A percentile compares a stretch with the other conserved stretches of the same genome.
phyloP scores from a whole-genome alignment of 2,329 filamentous ascomycete species.

The Claviceps arundinis region DNA sequence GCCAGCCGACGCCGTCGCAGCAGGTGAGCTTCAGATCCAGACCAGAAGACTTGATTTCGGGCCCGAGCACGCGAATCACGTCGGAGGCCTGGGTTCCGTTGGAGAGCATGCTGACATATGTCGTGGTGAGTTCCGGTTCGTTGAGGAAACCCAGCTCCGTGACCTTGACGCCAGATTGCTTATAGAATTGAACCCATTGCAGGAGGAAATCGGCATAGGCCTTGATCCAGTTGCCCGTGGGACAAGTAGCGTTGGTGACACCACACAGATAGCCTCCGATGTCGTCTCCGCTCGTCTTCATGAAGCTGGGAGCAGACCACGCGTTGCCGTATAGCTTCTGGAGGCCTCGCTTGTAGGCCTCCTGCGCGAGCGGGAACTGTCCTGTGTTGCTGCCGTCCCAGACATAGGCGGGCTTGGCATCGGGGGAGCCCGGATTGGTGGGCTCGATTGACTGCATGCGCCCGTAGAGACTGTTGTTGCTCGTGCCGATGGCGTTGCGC shows the following conservation, averaged over 20 bases:
- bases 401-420: neutral
- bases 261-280: neutral
- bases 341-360: neutral
- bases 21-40: neutral
- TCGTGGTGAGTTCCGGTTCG: neutral
- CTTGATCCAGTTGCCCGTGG: neutral
- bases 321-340: neutral
- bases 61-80: neutral
- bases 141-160: neutral
- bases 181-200: neutral
- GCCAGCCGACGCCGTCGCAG: neutral
- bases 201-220: neutral
- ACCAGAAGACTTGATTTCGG: neutral
- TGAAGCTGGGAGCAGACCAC: neutral
- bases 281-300: neutral
- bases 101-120: neutral
- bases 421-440: neutral
- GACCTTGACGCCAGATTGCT: neutral
- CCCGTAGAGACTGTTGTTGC: neutral
- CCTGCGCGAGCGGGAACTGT: neutral
- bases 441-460: neutral
- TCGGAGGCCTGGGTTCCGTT: neutral
- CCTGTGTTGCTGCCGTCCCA: neutral
- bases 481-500: conserved; percentile 1
- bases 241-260: neutral